Conservation (phyloP, 2,329 filamentous ascomycete species). For the Colletotrichum theobromicola region DNA sequence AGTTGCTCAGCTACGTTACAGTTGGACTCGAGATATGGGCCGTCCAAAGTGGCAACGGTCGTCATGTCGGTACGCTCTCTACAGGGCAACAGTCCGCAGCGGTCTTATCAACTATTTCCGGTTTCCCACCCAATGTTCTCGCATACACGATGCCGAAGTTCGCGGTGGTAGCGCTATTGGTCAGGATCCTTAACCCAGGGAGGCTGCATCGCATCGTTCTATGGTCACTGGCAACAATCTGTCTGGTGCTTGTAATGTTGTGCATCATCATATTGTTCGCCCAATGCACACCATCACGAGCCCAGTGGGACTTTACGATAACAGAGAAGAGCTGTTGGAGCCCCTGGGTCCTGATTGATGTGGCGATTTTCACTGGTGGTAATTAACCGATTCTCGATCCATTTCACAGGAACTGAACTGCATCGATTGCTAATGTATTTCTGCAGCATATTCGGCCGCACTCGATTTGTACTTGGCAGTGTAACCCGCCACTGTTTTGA, state of each 20-base stretch:
- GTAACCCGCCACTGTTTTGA: slow-evolving; percentile 27
- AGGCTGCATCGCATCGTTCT: slow-evolving; percentile 24
- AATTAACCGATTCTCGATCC: fast-evolving
- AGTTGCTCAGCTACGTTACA: not conserved
- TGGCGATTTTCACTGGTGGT: not conserved
- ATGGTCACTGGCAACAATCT: slow-evolving; percentile 25
- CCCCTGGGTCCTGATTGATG: not conserved
- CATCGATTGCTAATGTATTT: not conserved
- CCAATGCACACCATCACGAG: slow-evolving; percentile 27
- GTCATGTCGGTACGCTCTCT: not conserved
- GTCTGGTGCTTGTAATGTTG: slow-evolving; percentile 20
- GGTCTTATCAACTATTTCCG: slow-evolving; percentile 28
- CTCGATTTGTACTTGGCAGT: slow-evolving; percentile 31
- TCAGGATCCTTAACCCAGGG: slow-evolving; percentile 28
- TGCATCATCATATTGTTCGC: slow-evolving; percentile 26
- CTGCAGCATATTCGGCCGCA: not conserved
- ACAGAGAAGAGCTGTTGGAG: not conserved
- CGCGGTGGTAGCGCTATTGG: slow-evolving; percentile 29
- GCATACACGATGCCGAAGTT: slow-evolving; percentile 33
- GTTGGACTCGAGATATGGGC: slow-evolving; percentile 1
- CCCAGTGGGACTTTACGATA: slow-evolving; percentile 26
- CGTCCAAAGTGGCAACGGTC: not conserved
- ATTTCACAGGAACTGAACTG: not conserved
- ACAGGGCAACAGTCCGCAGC: not conserved
- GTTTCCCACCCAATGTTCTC: slow-evolving; percentile 30